Percentiles rank a stretch among this genome's conserved stretches.
Conservation (phyloP, 768 basidiomycete species). For the Neoboletus subvelutipes region DNA sequence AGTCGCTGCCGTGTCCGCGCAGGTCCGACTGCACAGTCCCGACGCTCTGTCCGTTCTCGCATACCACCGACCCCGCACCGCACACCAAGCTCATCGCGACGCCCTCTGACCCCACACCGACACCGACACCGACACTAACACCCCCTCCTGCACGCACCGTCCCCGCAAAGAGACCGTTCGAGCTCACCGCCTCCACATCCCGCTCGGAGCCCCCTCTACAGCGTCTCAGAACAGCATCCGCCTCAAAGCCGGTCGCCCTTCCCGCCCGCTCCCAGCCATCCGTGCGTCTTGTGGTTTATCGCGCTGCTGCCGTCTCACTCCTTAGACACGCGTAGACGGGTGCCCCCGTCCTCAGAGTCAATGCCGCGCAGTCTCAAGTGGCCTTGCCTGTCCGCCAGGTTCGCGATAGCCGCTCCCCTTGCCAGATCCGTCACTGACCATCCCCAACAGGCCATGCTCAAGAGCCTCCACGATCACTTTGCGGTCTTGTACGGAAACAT, state of each 20-base stretch:
- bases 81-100: conserved; percentile 19
- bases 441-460: conserved; percentile 63
- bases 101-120: conserved; percentile 10
- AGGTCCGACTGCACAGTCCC: conserved; percentile 44
- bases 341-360: conserved; percentile 63
- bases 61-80: conserved; percentile 41
- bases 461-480: conserved; percentile 73
- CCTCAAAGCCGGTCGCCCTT: conserved; percentile 41
- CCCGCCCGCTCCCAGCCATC: conserved; percentile 15
- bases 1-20: conserved; percentile 59
- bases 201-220: conserved; percentile 59
- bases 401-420: conserved; percentile 11
- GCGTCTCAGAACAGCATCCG: conserved; percentile 52
- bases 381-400: conserved; percentile 76
- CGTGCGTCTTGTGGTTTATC: conserved; percentile 15
- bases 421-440: not conserved
- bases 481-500: conserved; percentile 61
- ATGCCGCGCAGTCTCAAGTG: conserved; percentile 67
- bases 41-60: conserved; percentile 66
- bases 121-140: not conserved
- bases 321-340: conserved; percentile 42
- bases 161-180: conserved; percentile 52
- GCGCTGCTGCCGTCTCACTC: not conserved
- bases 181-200: conserved; percentile 23
- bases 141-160: conserved; percentile 23